Evolutionary conservation across 345 rosid species (phyloP), one percentile per base, ranked within the genome.

Genomic region (Psidium guajava): DNA sequence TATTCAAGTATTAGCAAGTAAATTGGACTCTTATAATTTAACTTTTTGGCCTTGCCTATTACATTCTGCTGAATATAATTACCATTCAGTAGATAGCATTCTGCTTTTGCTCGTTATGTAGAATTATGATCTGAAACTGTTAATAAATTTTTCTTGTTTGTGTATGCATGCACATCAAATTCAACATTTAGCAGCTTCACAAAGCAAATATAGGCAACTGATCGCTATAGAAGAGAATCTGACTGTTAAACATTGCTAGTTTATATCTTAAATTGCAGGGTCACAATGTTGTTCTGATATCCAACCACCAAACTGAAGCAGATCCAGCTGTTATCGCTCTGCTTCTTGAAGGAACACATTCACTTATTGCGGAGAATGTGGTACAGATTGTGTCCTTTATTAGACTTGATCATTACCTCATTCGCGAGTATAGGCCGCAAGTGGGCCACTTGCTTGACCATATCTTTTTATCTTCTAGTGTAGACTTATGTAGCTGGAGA

Each of bases 251-350:
- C 77, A 86, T 44, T 54, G 74, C 16, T 84, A 18, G 83, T 59
- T 36, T 69, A 69, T 69, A 69, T 32, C 77, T 22, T 85, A 89
- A 69, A 52, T 92, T 90, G 86, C 94, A 97, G 99, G 98, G 98
- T 52, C 96, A 97, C 91, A 97, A 97, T 83, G 84, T 97, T 54
- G 90, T 95, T 49, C 89, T 97, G 86, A 95, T 97, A 86, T 95
- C 99, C 88, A 97, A 97, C 90, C 99, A 97, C 92, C 99, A 97
- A 90, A 93, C 93, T 85, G 98, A 97, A 92, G 98, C 99, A 85
- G 99, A 97, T 85, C 99, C 99, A 16, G 98, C 98, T 50, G 47
- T 95, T 84, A 97, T 97, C 83, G 92, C 99, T 8, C 89, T 97
- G 85, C 85, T 93, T 91, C 98, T 97, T 89, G 99, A 97, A 89